These are phyloP conservation scores for Alternaria ethzedia DNA, from an alignment of 2,329 filamentous ascomycete genomes.

Conservation along the genomic window DNA sequence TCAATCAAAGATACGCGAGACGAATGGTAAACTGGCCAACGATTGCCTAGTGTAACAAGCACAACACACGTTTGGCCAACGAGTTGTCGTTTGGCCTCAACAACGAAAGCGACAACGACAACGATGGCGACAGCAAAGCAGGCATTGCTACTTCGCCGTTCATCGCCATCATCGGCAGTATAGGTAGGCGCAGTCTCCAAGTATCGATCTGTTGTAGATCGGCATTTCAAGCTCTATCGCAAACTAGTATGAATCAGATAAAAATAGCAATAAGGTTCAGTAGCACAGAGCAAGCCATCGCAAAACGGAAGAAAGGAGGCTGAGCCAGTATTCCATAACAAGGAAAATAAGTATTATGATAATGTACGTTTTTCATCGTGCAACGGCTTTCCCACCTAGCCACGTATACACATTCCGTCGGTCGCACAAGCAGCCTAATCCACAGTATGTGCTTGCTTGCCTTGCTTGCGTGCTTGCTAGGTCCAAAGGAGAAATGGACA, in stretches of 20 bases:
- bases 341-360: background rate
- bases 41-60: constrained; percentile 21
- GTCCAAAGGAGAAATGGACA: background rate
- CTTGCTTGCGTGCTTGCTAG: background rate
- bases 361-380: background rate
- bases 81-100: constrained; percentile 12
- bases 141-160: background rate
- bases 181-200: background rate
- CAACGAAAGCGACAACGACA: background rate
- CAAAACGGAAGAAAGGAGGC: too few species aligned
- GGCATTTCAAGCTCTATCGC: too few species aligned
- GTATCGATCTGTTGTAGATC: too few species aligned
- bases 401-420: background rate
- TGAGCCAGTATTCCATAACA: too few species aligned
- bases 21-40: background rate
- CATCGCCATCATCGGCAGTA: background rate
- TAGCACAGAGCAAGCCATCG: background rate
- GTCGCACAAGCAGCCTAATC: background rate
- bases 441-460: too few species aligned
- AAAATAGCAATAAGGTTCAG: background rate
- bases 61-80: constrained; percentile 11
- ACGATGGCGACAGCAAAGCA: constrained; percentile 16
- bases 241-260: background rate
- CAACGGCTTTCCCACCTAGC: background rate
- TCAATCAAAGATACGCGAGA: background rate